Conservation (phyloP, 129 eudicot genomes). For the Dittrichia graveolens region DNA sequence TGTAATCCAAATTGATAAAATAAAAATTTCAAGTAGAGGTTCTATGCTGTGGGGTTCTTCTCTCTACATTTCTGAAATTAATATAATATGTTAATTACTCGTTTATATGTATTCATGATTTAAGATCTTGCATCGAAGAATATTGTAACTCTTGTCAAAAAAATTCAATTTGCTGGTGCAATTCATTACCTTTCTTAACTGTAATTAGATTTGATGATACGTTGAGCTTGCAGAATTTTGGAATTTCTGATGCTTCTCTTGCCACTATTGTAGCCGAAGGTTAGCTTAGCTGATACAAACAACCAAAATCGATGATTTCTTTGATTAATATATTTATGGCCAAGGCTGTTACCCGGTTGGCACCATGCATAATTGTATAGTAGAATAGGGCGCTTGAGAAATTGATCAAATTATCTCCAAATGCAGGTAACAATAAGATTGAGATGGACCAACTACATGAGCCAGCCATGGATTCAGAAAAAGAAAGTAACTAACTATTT, state of each 20-base stretch:
- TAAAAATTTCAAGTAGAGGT: no score
- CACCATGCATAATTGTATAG: not conserved
- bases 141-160: not conserved
- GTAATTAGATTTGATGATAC: slow-evolving; percentile 68
- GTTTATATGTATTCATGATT: not conserved
- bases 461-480: slow-evolving; percentile 24
- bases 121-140: slow-evolving; percentile 7
- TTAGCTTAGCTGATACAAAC: slow-evolving; percentile 46
- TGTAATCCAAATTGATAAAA: no score
- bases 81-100: not conserved
- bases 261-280: slow-evolving; percentile 87
- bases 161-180: not conserved
- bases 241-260: slow-evolving; percentile 78
- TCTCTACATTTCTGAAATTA: no score
- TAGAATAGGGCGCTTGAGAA: not conserved
- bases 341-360: not conserved
- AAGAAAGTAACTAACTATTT: slow-evolving; percentile 42
- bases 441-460: slow-evolving; percentile 44
- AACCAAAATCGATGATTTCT: slow-evolving; percentile 14
- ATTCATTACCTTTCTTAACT: slow-evolving; percentile 42
- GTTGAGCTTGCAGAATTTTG: slow-evolving; percentile 69
- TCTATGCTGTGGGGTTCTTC: no score
- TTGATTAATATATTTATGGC: slow-evolving; percentile 7
- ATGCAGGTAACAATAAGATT: slow-evolving; percentile 38
- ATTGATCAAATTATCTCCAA: slow-evolving; percentile 3